Base-by-base conservation (phyloP, 495 filamentous ascomycete species). In the Saxophila tyrrhenica region DNA sequence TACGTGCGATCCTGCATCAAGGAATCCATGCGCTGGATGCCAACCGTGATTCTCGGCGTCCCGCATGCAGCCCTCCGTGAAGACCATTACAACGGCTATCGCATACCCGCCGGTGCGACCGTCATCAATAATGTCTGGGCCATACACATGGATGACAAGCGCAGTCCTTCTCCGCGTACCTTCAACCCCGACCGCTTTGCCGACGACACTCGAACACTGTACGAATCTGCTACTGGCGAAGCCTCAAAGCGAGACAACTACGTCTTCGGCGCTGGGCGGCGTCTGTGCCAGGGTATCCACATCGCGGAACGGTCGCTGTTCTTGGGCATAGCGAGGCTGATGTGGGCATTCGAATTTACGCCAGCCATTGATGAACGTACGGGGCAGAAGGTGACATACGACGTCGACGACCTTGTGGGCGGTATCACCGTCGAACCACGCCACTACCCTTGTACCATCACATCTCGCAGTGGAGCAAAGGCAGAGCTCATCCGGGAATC, bases 61-160 rank as follows among this genome's bases (percentile, higher is more conserved):
- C 67, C 71, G 7, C 69, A 73, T 56, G 57, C 55, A 8, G 59
- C 61, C 13, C 54, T 60, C 3, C 53, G 56, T 20, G 70, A 73
- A 11, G 66, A 70, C 46, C 25, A 56, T 3, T 70, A 66, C 46
- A 64, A 50, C 48, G 62, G 62, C 54, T 66, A 46, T 52, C 54
- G 39, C 52, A 66, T 64, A 35, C 66, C 61, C 22, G 56, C 61
- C 38, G 54, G 57, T 16, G 60, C 62, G 21, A 52, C 32, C 9
- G 39, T 66, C 25, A 24, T 65, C 39, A 46, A 51, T 39, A 64
- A 66, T 45, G 53, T 61, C 39, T 64, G 55, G 48, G 35, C 55
- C 29, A 61, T 63, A 35, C 39, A 67, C 47, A 58, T 58, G 23
- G 59, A 66, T 29, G 39, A 52, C 2, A 64, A 50, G 23, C 55